Conservation (phyloP, 148 eudicot species). For the Amaranthus hypochondriacus region DNA sequence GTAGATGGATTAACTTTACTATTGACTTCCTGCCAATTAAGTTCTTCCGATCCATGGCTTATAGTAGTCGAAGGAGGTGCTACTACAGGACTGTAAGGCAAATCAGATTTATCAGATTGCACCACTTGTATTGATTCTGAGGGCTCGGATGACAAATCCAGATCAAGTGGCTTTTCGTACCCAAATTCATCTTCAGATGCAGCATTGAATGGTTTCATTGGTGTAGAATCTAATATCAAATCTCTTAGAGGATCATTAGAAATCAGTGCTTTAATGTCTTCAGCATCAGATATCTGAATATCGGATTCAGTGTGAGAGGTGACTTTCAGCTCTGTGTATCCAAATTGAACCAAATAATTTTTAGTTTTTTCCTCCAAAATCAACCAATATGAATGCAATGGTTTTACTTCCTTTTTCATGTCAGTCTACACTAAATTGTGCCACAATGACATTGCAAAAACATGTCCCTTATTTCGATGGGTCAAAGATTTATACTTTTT, state of each 20-base stretch:
- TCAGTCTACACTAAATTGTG: not conserved
- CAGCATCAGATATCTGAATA: slow-evolving; percentile 38
- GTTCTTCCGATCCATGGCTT: slow-evolving; percentile 59
- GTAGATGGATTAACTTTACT: slow-evolving; percentile 21
- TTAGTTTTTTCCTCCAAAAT: slow-evolving; percentile 12
- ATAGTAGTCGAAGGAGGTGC: slow-evolving; percentile 26
- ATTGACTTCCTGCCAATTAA: slow-evolving; percentile 47
- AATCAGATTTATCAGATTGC: slow-evolving; percentile 22
- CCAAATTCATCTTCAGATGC: slow-evolving; percentile 27
- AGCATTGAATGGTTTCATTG: slow-evolving; percentile 29
- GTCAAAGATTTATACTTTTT: no score
- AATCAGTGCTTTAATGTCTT: slow-evolving; percentile 28
- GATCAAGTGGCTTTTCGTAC: slow-evolving; percentile 29
- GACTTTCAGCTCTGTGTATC: slow-evolving; percentile 51
- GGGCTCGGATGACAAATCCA: slow-evolving; percentile 22
- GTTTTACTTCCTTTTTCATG: slow-evolving; percentile 26
- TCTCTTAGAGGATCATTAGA: slow-evolving; percentile 27
- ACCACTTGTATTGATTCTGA: slow-evolving; percentile 32
- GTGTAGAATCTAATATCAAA: slow-evolving; percentile 22
- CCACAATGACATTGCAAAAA: no score
- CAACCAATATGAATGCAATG: slow-evolving; percentile 13
- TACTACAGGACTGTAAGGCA: slow-evolving; percentile 16
- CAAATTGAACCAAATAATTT: slow-evolving; percentile 44
- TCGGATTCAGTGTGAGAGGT: slow-evolving; percentile 68
- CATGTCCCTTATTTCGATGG: no score